Evolutionary conservation across 306 rosid species (phyloP).

Genomic region (Castanea sativa): DNA sequence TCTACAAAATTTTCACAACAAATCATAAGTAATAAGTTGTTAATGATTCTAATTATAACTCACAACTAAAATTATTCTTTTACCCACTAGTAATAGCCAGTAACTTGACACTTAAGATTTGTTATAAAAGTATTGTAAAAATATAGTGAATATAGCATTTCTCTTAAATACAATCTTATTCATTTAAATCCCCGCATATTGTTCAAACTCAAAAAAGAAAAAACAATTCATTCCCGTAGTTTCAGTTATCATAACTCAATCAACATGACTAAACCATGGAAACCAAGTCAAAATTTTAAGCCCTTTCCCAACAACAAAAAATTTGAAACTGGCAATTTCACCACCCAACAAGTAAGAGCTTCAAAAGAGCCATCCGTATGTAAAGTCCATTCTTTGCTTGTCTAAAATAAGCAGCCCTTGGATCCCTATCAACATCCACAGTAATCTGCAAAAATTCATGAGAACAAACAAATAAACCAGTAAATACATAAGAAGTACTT

Average conservation of each 20-base stretch:
- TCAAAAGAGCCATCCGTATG: constrained; percentile 81
- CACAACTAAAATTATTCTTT: too few species aligned
- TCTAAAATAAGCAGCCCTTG: constrained; percentile 83
- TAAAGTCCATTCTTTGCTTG: constrained; percentile 89
- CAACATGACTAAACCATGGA: neutral
- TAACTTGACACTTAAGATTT: too few species aligned
- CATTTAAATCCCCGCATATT: neutral
- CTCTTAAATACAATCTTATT: neutral
- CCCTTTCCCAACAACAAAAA: too few species aligned
- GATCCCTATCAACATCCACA: constrained; percentile 72
- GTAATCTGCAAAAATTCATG: constrained; percentile 56
- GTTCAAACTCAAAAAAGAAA: neutral
- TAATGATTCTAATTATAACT: too few species aligned
- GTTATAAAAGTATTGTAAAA: too few species aligned
- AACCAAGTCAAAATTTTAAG: neutral
- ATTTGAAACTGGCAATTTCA: constrained; percentile 22
- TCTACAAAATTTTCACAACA: too few species aligned
- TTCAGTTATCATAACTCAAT: neutral
- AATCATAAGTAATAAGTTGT: too few species aligned
- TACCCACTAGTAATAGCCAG: too few species aligned
- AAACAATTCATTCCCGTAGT: neutral
- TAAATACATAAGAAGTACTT: neutral
- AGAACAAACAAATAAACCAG: neutral
- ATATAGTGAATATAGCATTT: too few species aligned
- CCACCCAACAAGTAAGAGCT: constrained; percentile 85